phyloP scores from a whole-genome alignment of 169 alveolate species.

The Plasmodium gaboni region DNA sequence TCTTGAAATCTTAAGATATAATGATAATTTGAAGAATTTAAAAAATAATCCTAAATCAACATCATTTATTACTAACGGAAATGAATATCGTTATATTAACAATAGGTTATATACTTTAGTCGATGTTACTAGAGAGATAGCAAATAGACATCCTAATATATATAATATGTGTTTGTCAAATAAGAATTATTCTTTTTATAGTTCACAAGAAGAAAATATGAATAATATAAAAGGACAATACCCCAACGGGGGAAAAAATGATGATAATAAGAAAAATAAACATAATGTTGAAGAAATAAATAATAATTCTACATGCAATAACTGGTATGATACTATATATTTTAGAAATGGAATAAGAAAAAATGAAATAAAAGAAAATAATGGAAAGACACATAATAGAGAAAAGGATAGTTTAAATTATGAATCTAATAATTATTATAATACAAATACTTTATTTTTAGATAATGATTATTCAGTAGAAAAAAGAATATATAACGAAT shows the following conservation, averaged over 20 bases:
- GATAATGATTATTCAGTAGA: constrained; percentile 75
- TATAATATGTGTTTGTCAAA: constrained; percentile 8
- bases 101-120: constrained; percentile 54
- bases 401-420: constrained; percentile 10
- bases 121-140: constrained; percentile 71
- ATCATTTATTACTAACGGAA: constrained; percentile 71
- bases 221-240: not conserved
- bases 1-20: constrained; percentile 58
- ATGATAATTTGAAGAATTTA: constrained; percentile 49
- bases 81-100: constrained; percentile 63
- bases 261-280: constrained; percentile 18
- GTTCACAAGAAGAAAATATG: not conserved
- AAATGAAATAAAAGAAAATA: not conserved
- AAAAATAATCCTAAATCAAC: constrained; percentile 36
- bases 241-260: not conserved
- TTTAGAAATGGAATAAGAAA: not conserved
- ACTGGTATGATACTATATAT: not conserved
- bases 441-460: constrained; percentile 29
- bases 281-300: not conserved
- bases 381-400: not conserved
- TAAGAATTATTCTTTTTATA: not conserved
- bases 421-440: constrained; percentile 10
- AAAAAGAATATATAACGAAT: constrained; percentile 55
- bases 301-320: not conserved
- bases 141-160: constrained; percentile 35